Evolutionary conservation across 139 green algal species (phyloP).

Genomic region (Chlorella sp.): DNA sequence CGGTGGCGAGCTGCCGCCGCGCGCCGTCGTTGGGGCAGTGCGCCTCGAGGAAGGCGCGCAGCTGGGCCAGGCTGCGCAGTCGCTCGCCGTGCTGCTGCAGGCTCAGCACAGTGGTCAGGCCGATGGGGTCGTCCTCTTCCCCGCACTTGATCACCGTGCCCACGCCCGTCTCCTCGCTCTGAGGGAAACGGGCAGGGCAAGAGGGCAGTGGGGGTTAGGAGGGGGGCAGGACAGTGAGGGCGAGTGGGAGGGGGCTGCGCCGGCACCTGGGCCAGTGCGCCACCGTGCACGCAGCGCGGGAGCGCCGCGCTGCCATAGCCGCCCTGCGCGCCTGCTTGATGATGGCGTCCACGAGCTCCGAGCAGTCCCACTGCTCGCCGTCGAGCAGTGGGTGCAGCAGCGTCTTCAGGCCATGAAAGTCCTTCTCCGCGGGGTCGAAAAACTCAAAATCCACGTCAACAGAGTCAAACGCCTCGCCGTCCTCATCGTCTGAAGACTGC

Average conservation of each 20-base stretch:
- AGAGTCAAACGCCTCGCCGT: conserved; percentile 38
- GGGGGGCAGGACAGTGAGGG: not conserved
- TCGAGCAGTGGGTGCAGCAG: conserved; percentile 84
- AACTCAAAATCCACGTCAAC: conserved; percentile 90
- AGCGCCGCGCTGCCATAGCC: not conserved
- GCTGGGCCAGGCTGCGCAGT: conserved; percentile 55
- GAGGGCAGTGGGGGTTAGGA: not conserved
- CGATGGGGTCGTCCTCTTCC: conserved; percentile 83
- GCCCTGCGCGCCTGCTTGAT: conserved; percentile 58
- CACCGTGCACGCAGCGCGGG: not conserved
- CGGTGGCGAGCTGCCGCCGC: conserved; percentile 48
- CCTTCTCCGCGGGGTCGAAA: conserved; percentile 78
- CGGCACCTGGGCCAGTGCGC: not conserved
- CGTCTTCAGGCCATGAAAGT: conserved; percentile 86
- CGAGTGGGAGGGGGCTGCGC: not conserved
- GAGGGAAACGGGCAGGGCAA: not conserved
- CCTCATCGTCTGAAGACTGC: conserved; percentile 37
- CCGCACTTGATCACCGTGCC: conserved; percentile 86
- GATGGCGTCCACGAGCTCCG: conserved; percentile 75
- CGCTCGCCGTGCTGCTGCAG: conserved; percentile 42
- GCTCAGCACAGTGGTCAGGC: conserved; percentile 73
- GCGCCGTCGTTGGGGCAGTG: no score
- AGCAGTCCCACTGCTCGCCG: conserved; percentile 64
- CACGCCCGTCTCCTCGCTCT: conserved; percentile 45
- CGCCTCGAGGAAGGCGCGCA: conserved; percentile 59